Evolutionary conservation across 2,329 filamentous ascomycete genomes (phyloP), one percentile per base, ranked within the genome.

Genomic region (Herpomyces periplanetae): DNA sequence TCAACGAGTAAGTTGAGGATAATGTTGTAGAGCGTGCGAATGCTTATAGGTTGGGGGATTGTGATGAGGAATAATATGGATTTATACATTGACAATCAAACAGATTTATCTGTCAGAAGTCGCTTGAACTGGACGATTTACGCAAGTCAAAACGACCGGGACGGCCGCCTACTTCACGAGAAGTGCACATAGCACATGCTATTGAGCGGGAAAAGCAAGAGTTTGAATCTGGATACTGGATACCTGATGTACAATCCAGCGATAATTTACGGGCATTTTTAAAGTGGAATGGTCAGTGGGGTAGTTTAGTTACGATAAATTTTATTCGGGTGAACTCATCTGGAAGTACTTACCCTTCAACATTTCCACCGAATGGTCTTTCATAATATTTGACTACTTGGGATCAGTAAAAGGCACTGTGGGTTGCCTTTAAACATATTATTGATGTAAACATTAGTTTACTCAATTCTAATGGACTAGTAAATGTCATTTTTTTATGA

Each of bases 201-300:
- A 58, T 65, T 21, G 47, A 51, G 7, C 42, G 42, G 1, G 62
- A 88, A 26, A 47, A 61, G 31, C 62, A 62, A 28, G 80, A 96
- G 42, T 66, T 65, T 27, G 51, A 60, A 26, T 56, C 57, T 20
- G 80, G 80, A 0, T 84, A 87, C 32, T 63, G 65, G 68, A 37
- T 84, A 15, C 73, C 75, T 0, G 65, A 88, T 33, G 42, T 88
- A 20, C 51, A 55, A 21, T 49, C 57, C 16, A 44, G 48, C 15
- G 49, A 58, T 18, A 69, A 59, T 27, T 39, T 65, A 19, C 39
- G 47, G 22, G 47, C 51, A 27, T 38, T 91, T 15, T 49, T 54
- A 25, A 45, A 47, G 10, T 91, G 71, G 68, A 63, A 69, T 26
- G 64, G 65, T 3, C 52, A 64, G 11, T 91, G 75, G 75, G 49